Percentiles rank a stretch among this genome's conserved stretches.
Evolutionary conservation across 2,329 filamentous ascomycete genomes (phyloP).

Genomic region (Keithomyces neogunnii): DNA sequence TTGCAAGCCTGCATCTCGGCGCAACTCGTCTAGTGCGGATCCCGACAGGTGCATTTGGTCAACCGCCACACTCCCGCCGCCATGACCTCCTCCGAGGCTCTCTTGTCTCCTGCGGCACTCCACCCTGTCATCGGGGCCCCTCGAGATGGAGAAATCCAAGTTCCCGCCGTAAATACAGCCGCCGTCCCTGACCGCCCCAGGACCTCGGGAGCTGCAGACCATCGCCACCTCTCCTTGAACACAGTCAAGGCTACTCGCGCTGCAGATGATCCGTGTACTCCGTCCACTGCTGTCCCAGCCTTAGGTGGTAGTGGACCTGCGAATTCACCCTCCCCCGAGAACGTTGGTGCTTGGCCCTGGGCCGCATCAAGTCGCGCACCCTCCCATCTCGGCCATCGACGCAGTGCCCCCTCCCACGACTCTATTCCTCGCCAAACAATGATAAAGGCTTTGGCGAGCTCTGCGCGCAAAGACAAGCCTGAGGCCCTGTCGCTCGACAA

Average conservation of each 20-base stretch:
- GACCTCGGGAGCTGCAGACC: slow-evolving; percentile 10
- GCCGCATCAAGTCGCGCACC: not conserved
- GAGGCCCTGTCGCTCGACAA: slow-evolving; percentile 54
- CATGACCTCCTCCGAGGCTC: slow-evolving; percentile 22
- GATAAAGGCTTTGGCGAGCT: slow-evolving; percentile 71
- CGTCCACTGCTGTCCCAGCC: slow-evolving; percentile 16
- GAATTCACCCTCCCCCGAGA: slow-evolving; percentile 1
- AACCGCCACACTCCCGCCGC: slow-evolving; percentile 5
- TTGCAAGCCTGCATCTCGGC: too few species aligned
- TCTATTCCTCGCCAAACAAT: slow-evolving; percentile 67
- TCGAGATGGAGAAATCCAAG: slow-evolving; percentile 11
- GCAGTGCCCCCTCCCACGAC: slow-evolving; percentile 51
- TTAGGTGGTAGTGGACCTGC: slow-evolving; percentile 16
- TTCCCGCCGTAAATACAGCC: slow-evolving; percentile 5
- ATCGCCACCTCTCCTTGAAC: slow-evolving; percentile 12
- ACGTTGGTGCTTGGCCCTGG: slow-evolving; percentile 2
- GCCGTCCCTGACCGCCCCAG: slow-evolving; percentile 11
- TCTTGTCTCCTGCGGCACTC: slow-evolving; percentile 39
- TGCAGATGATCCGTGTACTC: slow-evolving; percentile 10
- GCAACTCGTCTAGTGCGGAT: too few species aligned
- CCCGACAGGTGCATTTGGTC: too few species aligned
- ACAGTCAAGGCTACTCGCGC: slow-evolving; percentile 12
- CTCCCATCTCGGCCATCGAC: slow-evolving; percentile 26
- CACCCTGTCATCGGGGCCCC: slow-evolving; percentile 39
- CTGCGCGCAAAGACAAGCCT: slow-evolving; percentile 50